phyloP scores from a whole-genome alignment of 2,329 filamentous ascomycete species.

The Hymenoscyphus fraxineus region DNA sequence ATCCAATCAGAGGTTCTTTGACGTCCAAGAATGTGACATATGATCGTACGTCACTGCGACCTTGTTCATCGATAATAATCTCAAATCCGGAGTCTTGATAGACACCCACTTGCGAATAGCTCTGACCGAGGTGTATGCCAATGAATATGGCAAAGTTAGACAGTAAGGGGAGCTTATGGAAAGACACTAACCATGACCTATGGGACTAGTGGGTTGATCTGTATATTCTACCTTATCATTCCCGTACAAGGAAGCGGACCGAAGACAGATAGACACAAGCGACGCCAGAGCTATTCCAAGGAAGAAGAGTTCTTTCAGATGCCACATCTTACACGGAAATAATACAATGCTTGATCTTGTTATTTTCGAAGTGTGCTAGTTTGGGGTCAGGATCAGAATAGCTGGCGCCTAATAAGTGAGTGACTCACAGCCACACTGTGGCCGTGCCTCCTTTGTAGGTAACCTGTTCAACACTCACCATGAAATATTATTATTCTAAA shows the following conservation, averaged over 20 bases:
- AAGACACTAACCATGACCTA: background rate
- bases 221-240: too few relatives aligned
- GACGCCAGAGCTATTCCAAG: background rate
- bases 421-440: too few relatives aligned
- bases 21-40: constrained; percentile 21
- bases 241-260: background rate
- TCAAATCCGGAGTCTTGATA: constrained; percentile 10
- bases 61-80: constrained; percentile 18
- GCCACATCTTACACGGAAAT: background rate
- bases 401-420: too few relatives aligned
- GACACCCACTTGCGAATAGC: constrained; percentile 11
- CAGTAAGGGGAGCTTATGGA: background rate
- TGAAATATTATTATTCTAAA: too few relatives aligned
- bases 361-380: too few relatives aligned
- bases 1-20: constrained; percentile 16
- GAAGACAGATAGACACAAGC: background rate
- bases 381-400: too few relatives aligned
- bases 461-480: too few relatives aligned
- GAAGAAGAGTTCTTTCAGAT: background rate
- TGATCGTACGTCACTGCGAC: constrained; percentile 13
- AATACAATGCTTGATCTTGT: too few relatives aligned
- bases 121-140: constrained; percentile 18
- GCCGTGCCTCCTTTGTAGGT: too few relatives aligned
- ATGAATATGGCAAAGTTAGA: constrained; percentile 12
- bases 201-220: too few relatives aligned